phyloP scores from a whole-genome alignment of 345 rosid genomes.

The Arabidopsis arenosa region DNA sequence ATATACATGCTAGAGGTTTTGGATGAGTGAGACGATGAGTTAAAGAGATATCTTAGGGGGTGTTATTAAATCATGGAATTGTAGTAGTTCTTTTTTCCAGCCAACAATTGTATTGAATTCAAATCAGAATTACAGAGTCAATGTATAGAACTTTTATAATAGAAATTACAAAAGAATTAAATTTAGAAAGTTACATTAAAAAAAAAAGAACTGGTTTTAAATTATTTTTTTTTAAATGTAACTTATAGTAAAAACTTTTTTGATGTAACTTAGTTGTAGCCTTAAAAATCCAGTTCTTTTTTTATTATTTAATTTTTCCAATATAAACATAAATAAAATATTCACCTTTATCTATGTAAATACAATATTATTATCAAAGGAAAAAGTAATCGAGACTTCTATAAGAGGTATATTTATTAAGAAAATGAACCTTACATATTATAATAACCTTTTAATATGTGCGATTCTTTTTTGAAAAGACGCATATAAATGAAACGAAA shows the following conservation, averaged over 20 bases:
- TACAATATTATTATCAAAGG: neutral
- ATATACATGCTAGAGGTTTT: neutral
- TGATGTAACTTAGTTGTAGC: too few species aligned
- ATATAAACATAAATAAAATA: neutral
- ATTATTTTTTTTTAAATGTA: too few species aligned
- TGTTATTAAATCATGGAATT: too few species aligned
- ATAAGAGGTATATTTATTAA: neutral
- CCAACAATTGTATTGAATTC: too few species aligned
- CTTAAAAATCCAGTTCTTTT: too few species aligned
- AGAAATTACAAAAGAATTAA: neutral
- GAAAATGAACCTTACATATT: neutral
- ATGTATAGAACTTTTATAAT: too few species aligned
- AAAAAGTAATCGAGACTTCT: neutral
- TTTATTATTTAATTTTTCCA: too few species aligned
- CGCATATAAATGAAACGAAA: slow-evolving; percentile 24
- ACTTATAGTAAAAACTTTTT: too few species aligned
- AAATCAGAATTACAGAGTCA: too few species aligned
- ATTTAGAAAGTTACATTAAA: neutral
- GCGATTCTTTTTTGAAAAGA: neutral
- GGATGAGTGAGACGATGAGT: neutral
- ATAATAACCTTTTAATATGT: neutral
- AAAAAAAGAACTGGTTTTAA: neutral
- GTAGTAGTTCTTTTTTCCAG: too few species aligned
- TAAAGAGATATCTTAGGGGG: neutral
- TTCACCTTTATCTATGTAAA: too few species aligned